Evolutionary conservation across 2,329 filamentous ascomycete species (phyloP).

Genomic region (Fonsecaea erecta): DNA sequence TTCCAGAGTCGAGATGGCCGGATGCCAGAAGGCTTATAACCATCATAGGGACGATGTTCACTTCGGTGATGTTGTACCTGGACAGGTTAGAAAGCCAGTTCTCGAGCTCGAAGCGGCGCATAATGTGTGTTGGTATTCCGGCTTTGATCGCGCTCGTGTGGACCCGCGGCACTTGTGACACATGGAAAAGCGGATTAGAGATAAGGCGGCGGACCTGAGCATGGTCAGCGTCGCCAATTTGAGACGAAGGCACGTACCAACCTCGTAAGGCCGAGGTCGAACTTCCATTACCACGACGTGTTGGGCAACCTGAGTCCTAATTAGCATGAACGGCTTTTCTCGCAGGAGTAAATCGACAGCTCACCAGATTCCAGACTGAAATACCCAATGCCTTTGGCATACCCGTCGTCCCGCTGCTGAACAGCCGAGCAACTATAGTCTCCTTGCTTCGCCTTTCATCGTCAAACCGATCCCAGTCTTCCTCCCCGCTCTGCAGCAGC

Average conservation of each 20-base stretch:
- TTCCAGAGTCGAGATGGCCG: constrained; percentile 8
- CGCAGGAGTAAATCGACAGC: neutral
- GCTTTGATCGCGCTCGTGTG: constrained; percentile 52
- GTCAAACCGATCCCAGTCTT: constrained; percentile 54
- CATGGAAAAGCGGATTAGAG: constrained; percentile 48
- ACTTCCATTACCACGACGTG: constrained; percentile 15
- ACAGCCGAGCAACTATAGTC: constrained; percentile 55
- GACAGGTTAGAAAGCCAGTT: constrained; percentile 15
- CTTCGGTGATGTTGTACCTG: constrained; percentile 27
- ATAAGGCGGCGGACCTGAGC: neutral
- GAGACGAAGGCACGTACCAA: neutral
- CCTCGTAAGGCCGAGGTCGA: constrained; percentile 8
- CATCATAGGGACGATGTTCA: constrained; percentile 53
- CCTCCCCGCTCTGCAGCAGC: constrained; percentile 49
- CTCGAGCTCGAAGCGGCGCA: constrained; percentile 48
- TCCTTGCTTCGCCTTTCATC: constrained; percentile 43
- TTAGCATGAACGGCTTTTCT: neutral
- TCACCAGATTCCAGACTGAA: constrained; percentile 10
- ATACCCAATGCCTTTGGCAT: constrained; percentile 59
- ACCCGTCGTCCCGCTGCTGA: constrained; percentile 64
- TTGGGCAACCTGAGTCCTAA: constrained; percentile 3
- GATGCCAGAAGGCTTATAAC: constrained; percentile 39
- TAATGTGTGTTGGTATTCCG: constrained; percentile 53
- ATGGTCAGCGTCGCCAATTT: neutral
- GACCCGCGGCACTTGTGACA: constrained; percentile 53